Conservation (phyloP, 768 basidiomycete species). For the Tricholoma flavovirens region DNA sequence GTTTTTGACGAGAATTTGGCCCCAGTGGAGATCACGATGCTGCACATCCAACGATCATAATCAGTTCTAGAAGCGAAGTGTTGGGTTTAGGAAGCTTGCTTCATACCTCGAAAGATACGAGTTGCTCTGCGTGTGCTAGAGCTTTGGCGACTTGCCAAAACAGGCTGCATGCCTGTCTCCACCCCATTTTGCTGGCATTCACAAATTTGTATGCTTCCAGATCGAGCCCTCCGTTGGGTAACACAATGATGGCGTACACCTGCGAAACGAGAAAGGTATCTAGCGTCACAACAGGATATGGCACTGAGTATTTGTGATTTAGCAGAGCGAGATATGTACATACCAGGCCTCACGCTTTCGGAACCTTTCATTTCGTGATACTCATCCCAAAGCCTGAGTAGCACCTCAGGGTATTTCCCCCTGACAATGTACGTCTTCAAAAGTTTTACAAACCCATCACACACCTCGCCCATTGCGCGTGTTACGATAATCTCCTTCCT, state of each 20-base stretch:
- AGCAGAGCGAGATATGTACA: constrained; percentile 5
- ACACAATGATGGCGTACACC: constrained; percentile 82
- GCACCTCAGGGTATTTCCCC: constrained; percentile 74
- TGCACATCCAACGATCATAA: constrained; percentile 24
- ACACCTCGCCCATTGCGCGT: constrained; percentile 68
- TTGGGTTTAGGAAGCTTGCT: neutral
- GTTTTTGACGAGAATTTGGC: constrained; percentile 83
- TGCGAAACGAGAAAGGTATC: constrained; percentile 75
- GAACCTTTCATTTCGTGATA: constrained; percentile 73
- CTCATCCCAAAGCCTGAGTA: constrained; percentile 85
- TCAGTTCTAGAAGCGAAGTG: neutral
- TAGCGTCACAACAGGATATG: constrained; percentile 21
- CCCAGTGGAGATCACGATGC: constrained; percentile 99
- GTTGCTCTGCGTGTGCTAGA: constrained; percentile 72
- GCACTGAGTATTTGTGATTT: neutral
- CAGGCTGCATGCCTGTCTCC: constrained; percentile 83
- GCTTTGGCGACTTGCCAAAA: constrained; percentile 87
- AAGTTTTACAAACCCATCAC: constrained; percentile 74
- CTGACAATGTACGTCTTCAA: constrained; percentile 81
- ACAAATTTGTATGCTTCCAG: constrained; percentile 79
- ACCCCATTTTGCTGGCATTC: constrained; percentile 50
- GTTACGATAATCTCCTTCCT: constrained; percentile 79
- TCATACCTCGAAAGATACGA: constrained; percentile 83
- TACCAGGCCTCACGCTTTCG: constrained; percentile 83
- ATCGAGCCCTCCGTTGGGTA: constrained; percentile 88